Evolutionary conservation across 306 rosid genomes (phyloP), one percentile per base, ranked within the genome.

Genomic region (Quercus wislizeni): DNA sequence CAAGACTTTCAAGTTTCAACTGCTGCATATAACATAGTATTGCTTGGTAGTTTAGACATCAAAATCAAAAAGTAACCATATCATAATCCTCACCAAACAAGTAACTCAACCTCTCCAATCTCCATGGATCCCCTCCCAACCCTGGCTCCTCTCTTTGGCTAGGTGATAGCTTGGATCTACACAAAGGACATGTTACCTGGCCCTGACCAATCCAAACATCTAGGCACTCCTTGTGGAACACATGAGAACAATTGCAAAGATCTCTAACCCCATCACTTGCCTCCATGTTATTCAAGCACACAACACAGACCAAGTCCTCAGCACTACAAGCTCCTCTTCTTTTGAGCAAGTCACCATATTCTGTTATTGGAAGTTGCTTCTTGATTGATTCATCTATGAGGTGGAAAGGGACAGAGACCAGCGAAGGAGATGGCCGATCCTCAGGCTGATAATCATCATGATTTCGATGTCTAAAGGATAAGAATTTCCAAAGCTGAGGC

Each of bases 131-230:
- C 2, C 17, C 41, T 41, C 51, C 31, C 30, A 18, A 6, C 27
- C 3, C 13, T 25, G 19, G 20, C 58, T 2, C 19, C 18, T 19
- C 31, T 28, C 18, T 6, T 15, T 3, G 12, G 41, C 35, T 25
- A 0, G 74, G 67, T 38, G 75, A 31, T 1, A 85, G 57, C 55
- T 56, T 74, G 3, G 88, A 81, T 70, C 80, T 74, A 15, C 85
- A 85, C 4, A 85, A 67, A 69, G 88, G 83, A 52, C 88, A 84
- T 12, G 74, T 77, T 1, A 2, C 21, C 18, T 71, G 83, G 25
- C 81, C 81, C 54, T 75, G 58, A 17, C 55, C 86, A 21, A 85
- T 49, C 88, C 79, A 85, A 70, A 25, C 69, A 75, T 78, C 88
- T 5, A 85, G 33, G 20, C 88, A 85, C 55, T 85, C 79, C 18